Percentiles rank a stretch among this genome's conserved stretches.
These are phyloP conservation scores for Ogataea sp. DNA, from an alignment of 805 yeast genomes.

Conservation along the genomic window DNA sequence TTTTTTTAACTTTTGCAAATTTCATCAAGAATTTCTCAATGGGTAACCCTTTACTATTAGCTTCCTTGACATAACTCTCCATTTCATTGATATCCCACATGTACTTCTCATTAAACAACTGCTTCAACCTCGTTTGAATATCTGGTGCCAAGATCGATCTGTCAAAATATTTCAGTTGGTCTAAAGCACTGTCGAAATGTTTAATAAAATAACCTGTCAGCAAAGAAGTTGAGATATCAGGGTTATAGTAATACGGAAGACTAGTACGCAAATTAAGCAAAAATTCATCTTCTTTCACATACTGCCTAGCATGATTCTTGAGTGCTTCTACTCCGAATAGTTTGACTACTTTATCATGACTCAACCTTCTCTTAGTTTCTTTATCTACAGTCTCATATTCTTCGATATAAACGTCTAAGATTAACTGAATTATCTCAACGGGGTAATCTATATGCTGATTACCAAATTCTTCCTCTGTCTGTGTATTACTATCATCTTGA, in stretches of 20 bases:
- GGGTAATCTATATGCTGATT: slow-evolving; percentile 4
- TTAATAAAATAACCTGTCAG: too few species aligned
- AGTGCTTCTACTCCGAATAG: slow-evolving; percentile 7
- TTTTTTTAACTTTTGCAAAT: slow-evolving; percentile 45
- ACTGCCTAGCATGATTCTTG: slow-evolving; percentile 1
- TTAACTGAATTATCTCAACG: slow-evolving; percentile 2
- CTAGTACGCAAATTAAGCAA: slow-evolving; percentile 53
- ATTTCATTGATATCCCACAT: slow-evolving; percentile 59
- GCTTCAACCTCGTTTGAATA: slow-evolving; percentile 38
- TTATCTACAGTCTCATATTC: slow-evolving; percentile 3
- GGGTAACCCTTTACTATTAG: slow-evolving; percentile 45
- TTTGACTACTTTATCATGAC: slow-evolving; percentile 11
- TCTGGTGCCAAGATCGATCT: slow-evolving; percentile 40
- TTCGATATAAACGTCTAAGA: too few species aligned
- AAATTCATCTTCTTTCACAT: slow-evolving; percentile 37
- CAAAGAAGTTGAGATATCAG: too few species aligned
- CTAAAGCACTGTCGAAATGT: too few species aligned
- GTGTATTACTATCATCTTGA: neutral
- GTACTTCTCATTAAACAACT: slow-evolving; percentile 44
- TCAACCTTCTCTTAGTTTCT: slow-evolving; percentile 7
- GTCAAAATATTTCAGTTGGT: slow-evolving; percentile 54
- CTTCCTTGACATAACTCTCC: slow-evolving; percentile 52
- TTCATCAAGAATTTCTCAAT: slow-evolving; percentile 55
- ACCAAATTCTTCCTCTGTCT: too few species aligned
- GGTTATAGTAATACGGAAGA: slow-evolving; percentile 47